Conservation (phyloP, 2,329 filamentous ascomycete genomes). For the Nemania diffusa region DNA sequence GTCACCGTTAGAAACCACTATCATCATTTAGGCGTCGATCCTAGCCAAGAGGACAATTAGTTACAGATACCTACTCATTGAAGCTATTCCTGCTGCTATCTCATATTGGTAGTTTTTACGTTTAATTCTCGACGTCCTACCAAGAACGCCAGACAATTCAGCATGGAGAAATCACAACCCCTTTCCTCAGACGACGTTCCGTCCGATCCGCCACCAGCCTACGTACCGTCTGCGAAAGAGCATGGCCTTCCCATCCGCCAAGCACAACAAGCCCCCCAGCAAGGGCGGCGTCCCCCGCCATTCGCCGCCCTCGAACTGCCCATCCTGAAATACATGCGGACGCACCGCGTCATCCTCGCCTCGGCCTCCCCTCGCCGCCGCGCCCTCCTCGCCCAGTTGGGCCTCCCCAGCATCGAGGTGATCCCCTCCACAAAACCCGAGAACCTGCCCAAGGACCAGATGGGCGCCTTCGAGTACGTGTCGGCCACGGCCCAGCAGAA, state of each 20-base stretch:
- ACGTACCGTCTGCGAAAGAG: conserved; percentile 56
- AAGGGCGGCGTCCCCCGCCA: conserved; percentile 47
- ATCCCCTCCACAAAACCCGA: conserved; percentile 85
- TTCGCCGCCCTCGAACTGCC: conserved; percentile 78
- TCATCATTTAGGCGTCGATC: neutral
- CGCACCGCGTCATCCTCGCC: conserved; percentile 86
- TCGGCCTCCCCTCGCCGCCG: conserved; percentile 87
- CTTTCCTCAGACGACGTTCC: conserved; percentile 38
- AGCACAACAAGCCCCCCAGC: conserved; percentile 36
- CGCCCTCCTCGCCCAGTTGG: conserved; percentile 84
- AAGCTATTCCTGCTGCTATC: neutral
- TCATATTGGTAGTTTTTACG: neutral
- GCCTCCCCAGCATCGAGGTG: conserved; percentile 84
- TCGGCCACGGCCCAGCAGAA: conserved; percentile 86
- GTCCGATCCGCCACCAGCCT: conserved; percentile 58
- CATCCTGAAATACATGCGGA: conserved; percentile 78
- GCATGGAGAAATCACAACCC: conserved; percentile 39
- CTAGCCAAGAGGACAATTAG: neutral
- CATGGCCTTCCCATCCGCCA: conserved; percentile 47
- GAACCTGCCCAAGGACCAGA: conserved; percentile 78
- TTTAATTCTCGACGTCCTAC: neutral
- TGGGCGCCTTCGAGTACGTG: conserved; percentile 91
- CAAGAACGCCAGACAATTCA: neutral
- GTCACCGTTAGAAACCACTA: neutral
- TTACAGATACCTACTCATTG: neutral